Conservation (phyloP, 1,284 basidiomycete genomes). For the Sanghuangporus sanghuang region DNA sequence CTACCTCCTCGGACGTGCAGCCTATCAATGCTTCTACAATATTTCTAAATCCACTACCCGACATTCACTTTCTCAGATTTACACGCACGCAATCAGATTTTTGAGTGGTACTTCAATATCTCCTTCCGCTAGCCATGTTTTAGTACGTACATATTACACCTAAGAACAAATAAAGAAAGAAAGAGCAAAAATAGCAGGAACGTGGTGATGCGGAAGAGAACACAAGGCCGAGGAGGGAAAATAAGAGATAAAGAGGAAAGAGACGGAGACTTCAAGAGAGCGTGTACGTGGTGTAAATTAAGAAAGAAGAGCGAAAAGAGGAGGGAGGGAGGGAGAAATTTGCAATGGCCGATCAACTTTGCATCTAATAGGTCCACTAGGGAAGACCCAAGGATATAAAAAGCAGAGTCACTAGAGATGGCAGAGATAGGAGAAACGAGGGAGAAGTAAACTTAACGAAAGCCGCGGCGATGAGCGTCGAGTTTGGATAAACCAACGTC, state of each 20-base stretch:
- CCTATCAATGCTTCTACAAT: neutral
- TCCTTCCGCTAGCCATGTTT: neutral
- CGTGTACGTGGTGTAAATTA: neutral
- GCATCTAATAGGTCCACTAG: neutral
- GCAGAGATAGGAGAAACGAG: neutral
- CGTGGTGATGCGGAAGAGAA: neutral
- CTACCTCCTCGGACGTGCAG: neutral
- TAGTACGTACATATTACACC: slow-evolving; percentile 4
- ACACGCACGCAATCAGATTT: neutral
- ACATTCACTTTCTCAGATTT: neutral
- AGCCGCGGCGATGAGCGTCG: neutral
- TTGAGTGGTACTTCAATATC: neutral
- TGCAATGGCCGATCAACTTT: neutral
- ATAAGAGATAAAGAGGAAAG: neutral
- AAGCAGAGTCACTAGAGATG: neutral
- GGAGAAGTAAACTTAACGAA: neutral
- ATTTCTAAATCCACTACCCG: neutral
- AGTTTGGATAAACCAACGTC: neutral
- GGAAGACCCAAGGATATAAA: neutral
- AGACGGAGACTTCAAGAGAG: slow-evolving; percentile 3
- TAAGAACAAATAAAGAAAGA: neutral
- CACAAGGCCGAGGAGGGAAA: neutral
- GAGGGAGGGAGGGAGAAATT: neutral
- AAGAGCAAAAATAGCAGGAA: neutral
- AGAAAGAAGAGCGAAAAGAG: neutral